These are phyloP conservation scores for Podila verticillata DNA, from an alignment of 192 early-diverging fungal genomes.

Conservation along the genomic window DNA sequence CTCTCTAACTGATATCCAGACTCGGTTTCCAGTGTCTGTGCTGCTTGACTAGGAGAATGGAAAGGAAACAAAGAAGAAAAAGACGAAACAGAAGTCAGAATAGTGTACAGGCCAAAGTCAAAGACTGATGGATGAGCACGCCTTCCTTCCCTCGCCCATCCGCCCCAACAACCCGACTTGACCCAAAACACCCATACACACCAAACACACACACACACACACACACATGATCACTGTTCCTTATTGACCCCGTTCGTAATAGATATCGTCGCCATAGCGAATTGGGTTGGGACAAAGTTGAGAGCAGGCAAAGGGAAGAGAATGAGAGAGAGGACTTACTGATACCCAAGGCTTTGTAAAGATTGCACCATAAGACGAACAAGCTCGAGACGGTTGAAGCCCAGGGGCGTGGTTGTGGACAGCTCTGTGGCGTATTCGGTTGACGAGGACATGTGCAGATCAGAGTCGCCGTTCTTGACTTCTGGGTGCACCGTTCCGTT, in stretches of 20 bases:
- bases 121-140: no score
- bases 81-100: no score
- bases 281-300: not conserved
- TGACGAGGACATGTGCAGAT: conserved; percentile 6
- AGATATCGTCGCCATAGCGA: not conserved
- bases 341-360: conserved; percentile 82
- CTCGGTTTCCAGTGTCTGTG: conserved; percentile 76
- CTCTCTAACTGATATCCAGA: conserved; percentile 84
- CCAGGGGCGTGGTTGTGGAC: conserved; percentile 12
- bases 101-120: not conserved
- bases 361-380: conserved; percentile 92
- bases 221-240: no score
- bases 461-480: conserved; percentile 15
- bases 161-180: no score
- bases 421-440: conserved; percentile 7
- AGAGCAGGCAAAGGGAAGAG: not conserved
- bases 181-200: no score
- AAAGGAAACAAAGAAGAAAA: not conserved
- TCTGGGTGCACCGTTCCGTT: conserved; percentile 18
- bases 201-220: no score
- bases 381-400: conserved; percentile 70
- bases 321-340: conserved; percentile 53
- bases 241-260: not conserved
- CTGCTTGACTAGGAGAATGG: conserved; percentile 64
- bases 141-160: no score